Evolutionary conservation across 1,284 basidiomycete species (phyloP).

Genomic region (Ganoderma lucidum): DNA sequence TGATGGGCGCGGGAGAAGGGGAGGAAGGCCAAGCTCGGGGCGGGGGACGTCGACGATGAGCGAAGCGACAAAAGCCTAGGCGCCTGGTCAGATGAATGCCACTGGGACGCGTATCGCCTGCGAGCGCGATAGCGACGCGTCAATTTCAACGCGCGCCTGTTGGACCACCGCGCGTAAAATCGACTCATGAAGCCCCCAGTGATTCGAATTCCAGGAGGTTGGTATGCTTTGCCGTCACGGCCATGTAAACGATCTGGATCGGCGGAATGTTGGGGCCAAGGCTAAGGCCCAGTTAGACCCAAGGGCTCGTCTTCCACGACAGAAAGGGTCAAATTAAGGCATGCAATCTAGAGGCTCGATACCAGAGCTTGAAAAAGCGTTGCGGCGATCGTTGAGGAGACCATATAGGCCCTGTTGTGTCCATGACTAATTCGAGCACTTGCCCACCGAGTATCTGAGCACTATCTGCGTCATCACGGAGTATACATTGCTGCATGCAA

Average conservation of each 20-base stretch:
- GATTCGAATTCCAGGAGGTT: not conserved
- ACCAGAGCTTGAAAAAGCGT: too few relatives aligned
- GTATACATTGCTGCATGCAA: slow-evolving; percentile 4
- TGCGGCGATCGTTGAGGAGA: too few relatives aligned
- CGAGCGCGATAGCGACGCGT: slow-evolving; percentile 16
- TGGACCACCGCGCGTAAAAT: not conserved
- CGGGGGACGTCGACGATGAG: not conserved
- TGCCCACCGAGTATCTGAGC: too few relatives aligned
- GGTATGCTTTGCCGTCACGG: not conserved
- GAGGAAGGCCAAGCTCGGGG: not conserved
- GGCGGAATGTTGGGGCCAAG: too few relatives aligned
- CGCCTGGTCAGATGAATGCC: slow-evolving; percentile 2
- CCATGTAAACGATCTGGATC: not conserved
- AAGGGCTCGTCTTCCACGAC: too few relatives aligned
- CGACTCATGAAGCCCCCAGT: not conserved
- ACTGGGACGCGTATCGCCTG: slow-evolving; percentile 20
- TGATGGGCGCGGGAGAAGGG: not conserved
- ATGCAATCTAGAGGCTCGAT: too few relatives aligned
- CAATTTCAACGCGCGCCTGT: not conserved
- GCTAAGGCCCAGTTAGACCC: too few relatives aligned
- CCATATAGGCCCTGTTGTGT: too few relatives aligned
- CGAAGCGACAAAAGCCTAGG: slow-evolving; percentile 7
- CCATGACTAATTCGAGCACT: too few relatives aligned
- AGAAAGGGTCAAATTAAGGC: too few relatives aligned
- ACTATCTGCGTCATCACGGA: not conserved